Base-by-base conservation (phyloP, 106 monocot genomes). In the Allium cepa region DNA sequence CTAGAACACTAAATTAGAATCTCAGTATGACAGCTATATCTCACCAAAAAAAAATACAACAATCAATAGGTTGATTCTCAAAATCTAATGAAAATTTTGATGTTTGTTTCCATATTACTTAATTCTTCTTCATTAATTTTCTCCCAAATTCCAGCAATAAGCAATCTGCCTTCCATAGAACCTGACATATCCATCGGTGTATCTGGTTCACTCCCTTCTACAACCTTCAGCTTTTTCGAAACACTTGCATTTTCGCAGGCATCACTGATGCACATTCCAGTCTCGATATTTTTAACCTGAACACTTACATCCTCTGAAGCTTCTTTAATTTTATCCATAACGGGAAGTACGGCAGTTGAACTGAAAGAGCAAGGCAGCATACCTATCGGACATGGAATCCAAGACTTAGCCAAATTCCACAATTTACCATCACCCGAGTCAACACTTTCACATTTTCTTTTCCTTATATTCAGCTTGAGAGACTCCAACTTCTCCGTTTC, bases 331-430 rank as follows among this genome's bases (percentile, higher is more conserved):
- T 45, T 62, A 62, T 92, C 80, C 57, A 92, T 77, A 71, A 60
- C 46, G 26, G 89, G 89, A 81, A 84, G 75, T 53, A 79, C 64
- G 9, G 78, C 63, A 49, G 81, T 77, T 7, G 79, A 92, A 61
- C 87, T 83, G 68, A 80, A 79, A 5, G 80, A 83, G 53, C 97
- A 89, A 26, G 89, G 88, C 64, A 92, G 9, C 81, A 79, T 92
- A 17, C 97, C 68, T 67, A 99, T 90, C 4, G 97, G 87, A 50
- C 92, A 99, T 9, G 80, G 72, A 8, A 56, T 78, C 97, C 89
- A 99, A 5, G 80, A 87, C 50, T 87, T 85, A 14, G 84, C 70
- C 52, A 92, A 47, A 5, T 47, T 75, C 97, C 92, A 99, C 56
- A 8, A 73, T 22, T 51, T 78, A 3, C 1, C 15, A 50, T 22